Evolutionary conservation across 805 yeast genomes (phyloP).

Genomic region (Lipomyces japonicus): DNA sequence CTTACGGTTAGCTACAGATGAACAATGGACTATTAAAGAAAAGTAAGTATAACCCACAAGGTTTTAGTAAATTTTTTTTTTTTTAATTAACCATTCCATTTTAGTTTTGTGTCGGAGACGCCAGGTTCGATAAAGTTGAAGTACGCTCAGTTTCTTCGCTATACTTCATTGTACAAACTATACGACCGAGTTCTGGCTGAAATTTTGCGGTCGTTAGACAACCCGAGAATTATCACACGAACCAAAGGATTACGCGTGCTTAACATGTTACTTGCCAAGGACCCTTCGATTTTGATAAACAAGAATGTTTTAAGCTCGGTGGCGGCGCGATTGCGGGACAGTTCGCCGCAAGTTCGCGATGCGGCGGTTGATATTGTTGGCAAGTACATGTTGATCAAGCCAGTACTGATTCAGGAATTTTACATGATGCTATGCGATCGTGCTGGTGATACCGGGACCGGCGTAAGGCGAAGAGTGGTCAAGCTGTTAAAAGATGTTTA

Average conservation of each 20-base stretch:
- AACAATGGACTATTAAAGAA: constrained; percentile 19
- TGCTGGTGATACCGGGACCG: constrained; percentile 55
- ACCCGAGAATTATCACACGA: constrained; percentile 50
- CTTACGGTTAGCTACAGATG: constrained; percentile 8
- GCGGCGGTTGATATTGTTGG: constrained; percentile 68
- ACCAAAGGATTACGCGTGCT: constrained; percentile 65
- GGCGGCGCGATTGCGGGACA: constrained; percentile 50
- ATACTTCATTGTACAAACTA: constrained; percentile 24
- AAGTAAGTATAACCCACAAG: constrained; percentile 1
- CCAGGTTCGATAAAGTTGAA: constrained; percentile 32
- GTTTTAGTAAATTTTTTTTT: not conserved
- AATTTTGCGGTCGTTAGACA: constrained; percentile 48
- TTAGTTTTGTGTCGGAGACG: constrained; percentile 16
- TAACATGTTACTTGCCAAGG: constrained; percentile 51
- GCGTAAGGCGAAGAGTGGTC: constrained; percentile 62
- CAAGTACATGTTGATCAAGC: constrained; percentile 45
- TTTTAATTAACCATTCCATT: too few species aligned
- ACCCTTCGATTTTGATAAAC: constrained; percentile 49
- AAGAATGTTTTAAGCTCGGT: constrained; percentile 53
- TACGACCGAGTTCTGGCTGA: constrained; percentile 55
- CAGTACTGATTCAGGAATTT: constrained; percentile 47
- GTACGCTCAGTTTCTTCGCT: constrained; percentile 18
- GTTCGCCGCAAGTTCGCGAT: constrained; percentile 69
- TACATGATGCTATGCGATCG: constrained; percentile 49
- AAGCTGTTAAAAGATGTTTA: constrained; percentile 51